Base-by-base conservation (phyloP, 148 eudicot genomes). In the Vaccinium corymbosum region DNA sequence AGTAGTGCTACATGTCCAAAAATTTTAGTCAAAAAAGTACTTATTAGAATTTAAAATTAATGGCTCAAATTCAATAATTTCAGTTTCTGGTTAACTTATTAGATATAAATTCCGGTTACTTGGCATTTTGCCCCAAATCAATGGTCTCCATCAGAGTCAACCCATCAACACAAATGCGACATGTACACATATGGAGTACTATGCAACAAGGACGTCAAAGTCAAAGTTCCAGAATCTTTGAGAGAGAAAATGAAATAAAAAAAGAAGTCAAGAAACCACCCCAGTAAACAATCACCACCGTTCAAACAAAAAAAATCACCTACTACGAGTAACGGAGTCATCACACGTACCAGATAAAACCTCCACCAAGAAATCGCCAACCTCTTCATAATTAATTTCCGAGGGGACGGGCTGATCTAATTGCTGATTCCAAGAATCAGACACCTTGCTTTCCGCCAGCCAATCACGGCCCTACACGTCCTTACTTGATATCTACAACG, bases 371-470 rank as follows among this genome's bases (percentile, higher is more conserved):
- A 72, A 71, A 52, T 61, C 62, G 77, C 84, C 59, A 46, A 25
- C 84, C 74, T 20, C 25, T 25, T 55, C n/a, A 22, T 16, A 22
- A 6, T 15, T 46, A 71, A 50, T 29, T 29, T 25, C 25, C 66
- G 22, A 59, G 59, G 70, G 68, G 82, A 52, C 86, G 86, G 86
- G 86, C 86, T 79, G 76, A 84, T 55, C 85, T 27, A 59, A 83
- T 84, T 78, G 35, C 78, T 52, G 38, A 64, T 66, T 35, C 82
- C 72, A 57, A 84, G 77, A 78, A 77, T 19, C 56, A 56, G 10
- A 53, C 81, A 20, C 55, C n/a, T 25, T 16, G 46, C 76, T 79
- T 53, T 72, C 32, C 66, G 6, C 13, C 52, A 7, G 0, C 83
- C 42, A 79, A 84, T 79, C 13, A 72, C 4, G 2, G 0, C 7